Evolutionary conservation across 331 rosid species (phyloP), one percentile per base, ranked within the genome.

Genomic region (Arachis monticola): DNA sequence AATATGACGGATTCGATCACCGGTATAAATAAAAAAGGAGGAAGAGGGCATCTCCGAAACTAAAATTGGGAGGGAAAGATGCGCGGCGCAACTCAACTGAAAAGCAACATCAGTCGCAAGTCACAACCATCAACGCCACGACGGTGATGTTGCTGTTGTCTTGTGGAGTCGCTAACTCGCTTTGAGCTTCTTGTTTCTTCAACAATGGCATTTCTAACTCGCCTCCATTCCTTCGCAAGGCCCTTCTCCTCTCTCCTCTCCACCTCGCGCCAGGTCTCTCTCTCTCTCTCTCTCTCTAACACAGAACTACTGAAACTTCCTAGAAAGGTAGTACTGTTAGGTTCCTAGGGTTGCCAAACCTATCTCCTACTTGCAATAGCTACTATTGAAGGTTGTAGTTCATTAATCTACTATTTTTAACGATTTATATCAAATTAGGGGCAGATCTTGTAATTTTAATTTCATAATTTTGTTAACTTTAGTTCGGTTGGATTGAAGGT

Each of bases 181-280:
- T 41, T 41, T 41, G 45, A 41, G 45, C 48, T 8, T 44, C 48
- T 44, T 44, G 1, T 44, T 44, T 44, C 48, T 44, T 44, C 17
- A 12, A 53, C 22, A 7, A 70, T 74, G 80, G 1, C 62, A 6
- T 71, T 68, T 48, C 75, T 60, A 7, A 53, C 70, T 53, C 80
- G 80, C 55, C 56, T 68, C 14, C 77, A 45, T 57, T 1, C 38
- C 17, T 62, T 62, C 38, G 45, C 76, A 53, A 68, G 63, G 31
- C 77, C 73, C 46, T 45, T 42, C 53, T 79, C 79, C 27, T 14
- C 59, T 46, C 13, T 67, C 17, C 64, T 76, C 65, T 55, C 47
- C 48, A 30, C 17, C 30, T 75, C 57, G 31, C 73, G 45, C 55
- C 80, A 74, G 84, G 84, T 53, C 41, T 79, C 65, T 73, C 69